Evolutionary conservation across 1,139 yeast genomes (phyloP).

Genomic region (Waltiozyma sp.): DNA sequence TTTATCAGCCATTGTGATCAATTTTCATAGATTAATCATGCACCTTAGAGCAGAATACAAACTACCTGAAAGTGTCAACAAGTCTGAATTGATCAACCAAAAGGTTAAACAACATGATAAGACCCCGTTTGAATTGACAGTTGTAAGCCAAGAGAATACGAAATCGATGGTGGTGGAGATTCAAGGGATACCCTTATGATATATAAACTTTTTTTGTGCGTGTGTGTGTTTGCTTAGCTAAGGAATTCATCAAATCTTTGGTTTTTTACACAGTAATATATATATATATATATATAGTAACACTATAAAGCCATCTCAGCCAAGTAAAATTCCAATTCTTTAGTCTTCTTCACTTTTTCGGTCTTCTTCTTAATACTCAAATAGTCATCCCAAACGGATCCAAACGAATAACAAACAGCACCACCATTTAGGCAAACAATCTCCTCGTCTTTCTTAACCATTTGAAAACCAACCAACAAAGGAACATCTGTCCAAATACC

Average conservation of each 20-base stretch:
- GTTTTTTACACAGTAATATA: too few relatives aligned
- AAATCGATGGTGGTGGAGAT: neutral
- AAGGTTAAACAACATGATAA: neutral
- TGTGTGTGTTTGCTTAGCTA: neutral
- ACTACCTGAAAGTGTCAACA: neutral
- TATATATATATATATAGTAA: too few relatives aligned
- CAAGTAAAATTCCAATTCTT: neutral
- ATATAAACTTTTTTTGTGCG: too few relatives aligned
- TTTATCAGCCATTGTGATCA: conserved; percentile 2
- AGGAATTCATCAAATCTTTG: neutral
- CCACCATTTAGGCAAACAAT: conserved; percentile 54
- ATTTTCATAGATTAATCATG: conserved; percentile 1
- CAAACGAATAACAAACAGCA: conserved; percentile 78
- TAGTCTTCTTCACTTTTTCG: neutral
- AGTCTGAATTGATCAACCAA: neutral
- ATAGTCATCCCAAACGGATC: conserved; percentile 48
- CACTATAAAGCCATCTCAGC: too few relatives aligned
- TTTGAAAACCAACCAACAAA: conserved; percentile 49
- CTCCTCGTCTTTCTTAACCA: conserved; percentile 20
- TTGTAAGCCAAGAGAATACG: neutral
- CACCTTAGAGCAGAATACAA: conserved; percentile 1
- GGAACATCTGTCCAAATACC: conserved; percentile 35
- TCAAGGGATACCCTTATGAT: neutral
- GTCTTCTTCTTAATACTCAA: conserved; percentile 8
- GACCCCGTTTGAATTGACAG: neutral